Conservation (phyloP, 23 red algal species). For the Gracilariopsis chorda region DNA sequence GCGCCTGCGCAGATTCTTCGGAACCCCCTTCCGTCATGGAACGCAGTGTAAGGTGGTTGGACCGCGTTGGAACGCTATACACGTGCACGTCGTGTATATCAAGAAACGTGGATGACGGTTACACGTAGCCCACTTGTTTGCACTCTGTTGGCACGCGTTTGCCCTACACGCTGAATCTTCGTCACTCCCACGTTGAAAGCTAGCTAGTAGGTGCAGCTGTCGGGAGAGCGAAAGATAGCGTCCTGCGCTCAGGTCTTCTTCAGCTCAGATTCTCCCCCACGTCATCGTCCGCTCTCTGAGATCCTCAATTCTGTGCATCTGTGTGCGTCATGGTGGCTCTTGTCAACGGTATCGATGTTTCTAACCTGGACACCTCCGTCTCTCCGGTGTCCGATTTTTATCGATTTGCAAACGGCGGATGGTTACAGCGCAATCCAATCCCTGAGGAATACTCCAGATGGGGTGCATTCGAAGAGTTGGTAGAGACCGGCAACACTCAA, state of each 20-base stretch:
- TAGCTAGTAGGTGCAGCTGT: too few species aligned
- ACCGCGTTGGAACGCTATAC: too few species aligned
- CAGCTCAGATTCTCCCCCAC: neutral
- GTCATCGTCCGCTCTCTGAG: neutral
- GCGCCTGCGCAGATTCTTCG: too few species aligned
- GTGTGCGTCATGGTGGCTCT: neutral
- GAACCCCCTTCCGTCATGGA: too few species aligned
- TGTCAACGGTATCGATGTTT: constrained; percentile 46
- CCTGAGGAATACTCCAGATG: constrained; percentile 55
- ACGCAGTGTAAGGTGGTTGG: too few species aligned
- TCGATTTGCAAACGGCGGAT: constrained; percentile 84
- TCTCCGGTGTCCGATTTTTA: constrained; percentile 87
- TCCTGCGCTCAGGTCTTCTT: neutral
- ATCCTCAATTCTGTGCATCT: neutral
- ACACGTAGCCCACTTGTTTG: too few species aligned
- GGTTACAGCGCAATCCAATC: constrained; percentile 69
- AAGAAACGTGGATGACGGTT: too few species aligned
- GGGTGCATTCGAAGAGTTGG: constrained; percentile 74
- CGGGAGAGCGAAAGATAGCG: neutral
- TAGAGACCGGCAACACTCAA: constrained; percentile 34
- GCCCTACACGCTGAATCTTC: too few species aligned
- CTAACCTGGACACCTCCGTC: constrained; percentile 53
- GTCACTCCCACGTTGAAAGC: too few species aligned
- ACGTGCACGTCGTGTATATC: too few species aligned
- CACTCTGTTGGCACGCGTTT: too few species aligned